Conservation (phyloP, 2,329 filamentous ascomycete genomes). For the Hypoxylon sp. region DNA sequence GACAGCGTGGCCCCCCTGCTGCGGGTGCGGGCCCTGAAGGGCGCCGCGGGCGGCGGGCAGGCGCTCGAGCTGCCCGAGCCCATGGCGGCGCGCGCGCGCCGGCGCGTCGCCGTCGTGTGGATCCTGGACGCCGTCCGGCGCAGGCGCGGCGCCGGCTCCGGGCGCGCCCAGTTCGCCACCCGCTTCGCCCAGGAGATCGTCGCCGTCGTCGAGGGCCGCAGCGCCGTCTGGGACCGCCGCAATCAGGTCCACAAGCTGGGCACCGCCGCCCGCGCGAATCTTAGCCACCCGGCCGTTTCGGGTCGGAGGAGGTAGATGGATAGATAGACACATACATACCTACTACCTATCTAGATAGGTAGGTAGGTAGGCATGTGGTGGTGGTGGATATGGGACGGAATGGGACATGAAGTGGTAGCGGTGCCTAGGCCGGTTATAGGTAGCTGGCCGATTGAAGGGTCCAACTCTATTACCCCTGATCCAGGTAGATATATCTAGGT, state of each 20-base stretch:
- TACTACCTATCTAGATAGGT: not conserved
- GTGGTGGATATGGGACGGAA: too few species aligned
- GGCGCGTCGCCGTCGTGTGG: conserved; percentile 84
- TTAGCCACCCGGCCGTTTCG: conserved; percentile 49
- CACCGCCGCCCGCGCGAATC: conserved; percentile 79
- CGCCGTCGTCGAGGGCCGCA: conserved; percentile 85
- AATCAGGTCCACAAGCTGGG: conserved; percentile 80
- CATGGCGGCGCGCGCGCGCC: conserved; percentile 75
- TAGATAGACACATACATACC: too few species aligned
- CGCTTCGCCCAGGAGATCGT: conserved; percentile 87
- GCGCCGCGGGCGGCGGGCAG: conserved; percentile 84
- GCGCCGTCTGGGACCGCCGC: conserved; percentile 84
- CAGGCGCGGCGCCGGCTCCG: conserved; percentile 76
- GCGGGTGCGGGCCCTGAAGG: conserved; percentile 77
- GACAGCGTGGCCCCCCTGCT: conserved; percentile 93
- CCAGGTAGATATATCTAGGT: not conserved
- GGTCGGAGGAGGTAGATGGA: conserved; percentile 43
- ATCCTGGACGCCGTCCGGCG: conserved; percentile 86
- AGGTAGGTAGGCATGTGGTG: not conserved
- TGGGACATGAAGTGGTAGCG: too few species aligned
- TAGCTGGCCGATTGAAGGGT: too few species aligned
- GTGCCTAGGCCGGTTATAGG: too few species aligned
- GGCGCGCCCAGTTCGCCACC: conserved; percentile 75
- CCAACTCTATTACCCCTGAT: too few species aligned
- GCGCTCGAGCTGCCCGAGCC: conserved; percentile 85